A percentile compares a stretch with the other conserved stretches of the same genome.
Evolutionary conservation across 495 filamentous ascomycete species (phyloP).

Genomic region (Penicillium nucicola): DNA sequence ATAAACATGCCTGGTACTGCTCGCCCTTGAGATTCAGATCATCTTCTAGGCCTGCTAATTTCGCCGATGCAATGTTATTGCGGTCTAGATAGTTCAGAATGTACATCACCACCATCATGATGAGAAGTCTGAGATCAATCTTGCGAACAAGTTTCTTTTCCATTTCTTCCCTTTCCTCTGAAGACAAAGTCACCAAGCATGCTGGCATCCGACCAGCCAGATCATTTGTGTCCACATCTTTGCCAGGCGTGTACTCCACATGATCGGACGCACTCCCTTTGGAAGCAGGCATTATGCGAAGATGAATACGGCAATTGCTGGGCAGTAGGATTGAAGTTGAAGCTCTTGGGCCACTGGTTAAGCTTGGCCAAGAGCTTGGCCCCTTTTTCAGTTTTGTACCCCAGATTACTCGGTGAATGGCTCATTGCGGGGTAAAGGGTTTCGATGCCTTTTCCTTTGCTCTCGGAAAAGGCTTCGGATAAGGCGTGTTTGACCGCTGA

Average conservation of each 20-base stretch:
- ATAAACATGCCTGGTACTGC: too few relatives aligned
- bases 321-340: neutral
- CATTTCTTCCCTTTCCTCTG: conserved; percentile 6
- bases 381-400: neutral
- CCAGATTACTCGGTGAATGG: neutral
- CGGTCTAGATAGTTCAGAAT: too few relatives aligned
- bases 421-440: neutral
- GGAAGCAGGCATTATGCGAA: neutral
- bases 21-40: too few relatives aligned
- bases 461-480: neutral
- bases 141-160: conserved; percentile 15
- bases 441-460: neutral
- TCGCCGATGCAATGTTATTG: too few relatives aligned
- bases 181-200: conserved; percentile 2
- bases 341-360: neutral
- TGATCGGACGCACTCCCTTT: conserved; percentile 9
- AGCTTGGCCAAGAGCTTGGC: conserved; percentile 6
- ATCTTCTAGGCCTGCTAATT: too few relatives aligned
- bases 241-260: conserved; percentile 7
- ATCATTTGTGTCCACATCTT: neutral
- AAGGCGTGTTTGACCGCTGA: neutral
- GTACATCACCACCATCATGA: too few relatives aligned
- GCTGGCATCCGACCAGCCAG: conserved; percentile 5
- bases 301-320: neutral
- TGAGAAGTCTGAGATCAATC: too few relatives aligned